Percentiles rank a stretch among this genome's conserved stretches.
These are phyloP conservation scores for Fraxinus sp. DNA, from an alignment of 305 asterid species.

Conservation along the genomic window DNA sequence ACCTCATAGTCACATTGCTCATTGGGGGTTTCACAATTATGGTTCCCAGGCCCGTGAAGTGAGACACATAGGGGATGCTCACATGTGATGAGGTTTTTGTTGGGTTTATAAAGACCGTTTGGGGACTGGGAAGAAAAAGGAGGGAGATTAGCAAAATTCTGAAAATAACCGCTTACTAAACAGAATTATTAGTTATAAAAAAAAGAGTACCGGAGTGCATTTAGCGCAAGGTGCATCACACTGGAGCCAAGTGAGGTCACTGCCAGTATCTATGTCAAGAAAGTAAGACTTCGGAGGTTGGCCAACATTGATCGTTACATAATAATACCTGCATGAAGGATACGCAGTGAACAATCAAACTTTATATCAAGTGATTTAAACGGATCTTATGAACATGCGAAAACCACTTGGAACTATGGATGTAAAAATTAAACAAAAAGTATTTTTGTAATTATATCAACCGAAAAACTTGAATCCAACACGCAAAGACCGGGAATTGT, in stretches of 20 bases:
- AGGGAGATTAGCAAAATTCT: constrained; percentile 9
- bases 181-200: not conserved
- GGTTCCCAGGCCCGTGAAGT: constrained; percentile 39
- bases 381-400: not conserved
- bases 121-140: constrained; percentile 61
- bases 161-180: not conserved
- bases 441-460: not conserved
- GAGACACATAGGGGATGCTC: constrained; percentile 63
- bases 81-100: constrained; percentile 50
- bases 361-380: not conserved
- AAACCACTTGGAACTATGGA: not conserved
- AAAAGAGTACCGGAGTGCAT: constrained; percentile 49
- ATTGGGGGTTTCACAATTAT: constrained; percentile 39
- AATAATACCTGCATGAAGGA: constrained; percentile 45
- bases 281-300: constrained; percentile 58
- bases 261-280: constrained; percentile 70
- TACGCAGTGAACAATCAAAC: constrained; percentile 6
- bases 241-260: constrained; percentile 82
- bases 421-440: not conserved
- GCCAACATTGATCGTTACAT: constrained; percentile 49
- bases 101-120: constrained; percentile 73
- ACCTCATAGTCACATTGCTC: constrained; percentile 92
- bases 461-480: not conserved
- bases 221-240: constrained; percentile 71
- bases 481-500: not conserved